Evolutionary conservation across 2,329 filamentous ascomycete species (phyloP).

Genomic region (Paraphoma sp.): DNA sequence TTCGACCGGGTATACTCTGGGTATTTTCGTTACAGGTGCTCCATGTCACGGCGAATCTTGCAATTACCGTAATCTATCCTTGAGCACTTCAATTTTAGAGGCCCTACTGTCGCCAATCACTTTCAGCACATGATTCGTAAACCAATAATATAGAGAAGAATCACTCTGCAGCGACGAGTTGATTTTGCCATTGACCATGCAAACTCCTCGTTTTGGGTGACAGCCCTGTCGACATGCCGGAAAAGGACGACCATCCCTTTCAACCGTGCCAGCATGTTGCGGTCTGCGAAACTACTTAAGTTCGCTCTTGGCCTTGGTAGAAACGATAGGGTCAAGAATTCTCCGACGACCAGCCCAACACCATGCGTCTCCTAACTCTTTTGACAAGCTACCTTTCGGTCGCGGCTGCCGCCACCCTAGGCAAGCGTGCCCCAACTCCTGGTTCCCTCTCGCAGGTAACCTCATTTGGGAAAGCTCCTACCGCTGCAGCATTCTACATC

Average conservation of each 20-base stretch:
- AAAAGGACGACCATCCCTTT: slow-evolving; percentile 1
- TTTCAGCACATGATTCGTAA: background rate
- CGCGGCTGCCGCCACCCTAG: slow-evolving; percentile 28
- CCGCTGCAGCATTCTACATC: slow-evolving; percentile 60
- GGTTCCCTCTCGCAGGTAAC: slow-evolving; percentile 48
- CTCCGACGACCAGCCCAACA: slow-evolving; percentile 2
- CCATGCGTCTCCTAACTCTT: slow-evolving; percentile 31
- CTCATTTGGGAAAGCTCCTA: slow-evolving; percentile 55
- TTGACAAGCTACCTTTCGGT: slow-evolving; percentile 28
- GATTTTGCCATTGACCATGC: background rate
- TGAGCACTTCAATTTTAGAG: background rate
- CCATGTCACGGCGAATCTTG: background rate
- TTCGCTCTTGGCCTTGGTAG: slow-evolving; percentile 1
- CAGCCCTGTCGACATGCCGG: background rate
- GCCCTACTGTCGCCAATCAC: slow-evolving; percentile 2
- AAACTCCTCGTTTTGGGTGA: background rate
- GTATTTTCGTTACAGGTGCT: background rate
- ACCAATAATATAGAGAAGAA: background rate
- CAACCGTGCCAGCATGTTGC: slow-evolving; percentile 1
- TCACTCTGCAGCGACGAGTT: background rate
- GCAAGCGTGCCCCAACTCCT: slow-evolving; percentile 34
- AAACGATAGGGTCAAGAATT: background rate
- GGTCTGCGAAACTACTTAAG: slow-evolving; percentile 1
- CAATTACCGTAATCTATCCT: slow-evolving; percentile 3
- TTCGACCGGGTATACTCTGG: slow-evolving; percentile 1